Conservation (phyloP, 371 early-diverging fungal species). For the Haplosporangium sp. region DNA sequence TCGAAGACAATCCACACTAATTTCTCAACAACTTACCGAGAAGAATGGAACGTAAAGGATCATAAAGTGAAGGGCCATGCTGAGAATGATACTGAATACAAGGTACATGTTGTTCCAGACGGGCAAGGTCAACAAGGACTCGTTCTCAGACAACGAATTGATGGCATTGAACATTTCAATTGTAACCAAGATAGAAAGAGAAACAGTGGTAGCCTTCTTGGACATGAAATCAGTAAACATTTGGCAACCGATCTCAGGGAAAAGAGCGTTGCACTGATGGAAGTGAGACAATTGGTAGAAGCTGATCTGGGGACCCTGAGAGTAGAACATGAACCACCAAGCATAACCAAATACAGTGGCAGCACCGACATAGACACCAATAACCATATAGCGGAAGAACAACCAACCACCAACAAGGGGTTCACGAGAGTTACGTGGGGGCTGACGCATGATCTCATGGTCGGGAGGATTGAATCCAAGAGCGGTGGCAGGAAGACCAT, state of each 20-base stretch:
- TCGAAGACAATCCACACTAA: background rate
- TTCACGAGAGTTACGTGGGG: constrained; percentile 89
- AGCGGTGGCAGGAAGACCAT: constrained; percentile 97
- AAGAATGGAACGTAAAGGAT: constrained; percentile 91
- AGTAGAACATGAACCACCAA: constrained; percentile 97
- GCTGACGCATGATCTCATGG: constrained; percentile 92
- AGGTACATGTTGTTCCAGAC: constrained; percentile 92
- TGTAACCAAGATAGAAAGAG: constrained; percentile 93
- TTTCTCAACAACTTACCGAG: constrained; percentile 62
- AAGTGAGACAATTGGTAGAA: constrained; percentile 92
- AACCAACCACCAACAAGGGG: constrained; percentile 94
- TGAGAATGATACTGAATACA: constrained; percentile 83
- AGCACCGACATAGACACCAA: constrained; percentile 93
- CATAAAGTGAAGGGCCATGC: constrained; percentile 93
- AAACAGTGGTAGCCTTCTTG: constrained; percentile 94
- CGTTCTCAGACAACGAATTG: constrained; percentile 94
- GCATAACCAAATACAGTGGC: constrained; percentile 97
- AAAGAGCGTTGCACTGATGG: constrained; percentile 86
- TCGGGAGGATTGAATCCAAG: constrained; percentile 98
- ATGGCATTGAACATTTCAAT: constrained; percentile 99
- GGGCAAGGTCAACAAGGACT: constrained; percentile 90
- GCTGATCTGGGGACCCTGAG: constrained; percentile 86
- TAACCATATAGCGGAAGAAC: constrained; percentile 92
- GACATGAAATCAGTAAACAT: constrained; percentile 86
- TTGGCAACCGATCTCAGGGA: constrained; percentile 92